Conservation (phyloP, 2,329 filamentous ascomycete species). For the Xylariaceae sp. region DNA sequence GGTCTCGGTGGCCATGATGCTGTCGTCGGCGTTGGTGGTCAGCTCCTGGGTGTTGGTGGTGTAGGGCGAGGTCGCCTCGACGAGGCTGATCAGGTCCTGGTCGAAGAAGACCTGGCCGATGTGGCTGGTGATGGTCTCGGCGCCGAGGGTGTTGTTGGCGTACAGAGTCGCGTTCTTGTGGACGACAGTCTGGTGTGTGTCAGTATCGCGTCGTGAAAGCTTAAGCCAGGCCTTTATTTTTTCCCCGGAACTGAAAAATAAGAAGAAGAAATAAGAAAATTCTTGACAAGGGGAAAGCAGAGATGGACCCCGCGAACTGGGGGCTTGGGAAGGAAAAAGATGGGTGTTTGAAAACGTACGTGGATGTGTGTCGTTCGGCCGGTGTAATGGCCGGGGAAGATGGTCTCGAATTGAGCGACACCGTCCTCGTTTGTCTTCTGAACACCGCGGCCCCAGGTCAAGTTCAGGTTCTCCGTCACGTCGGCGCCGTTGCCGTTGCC, state of each 20-base stretch:
- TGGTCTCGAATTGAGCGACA: conserved; percentile 7
- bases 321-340: no score
- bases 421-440: conserved; percentile 7
- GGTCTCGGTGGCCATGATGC: neutral
- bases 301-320: no score
- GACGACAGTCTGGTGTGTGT: no score
- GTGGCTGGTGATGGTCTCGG: conserved; percentile 1
- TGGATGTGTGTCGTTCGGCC: conserved; percentile 10
- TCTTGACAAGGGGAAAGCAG: no score
- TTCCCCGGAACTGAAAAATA: no score
- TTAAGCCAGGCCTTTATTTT: no score
- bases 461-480: neutral
- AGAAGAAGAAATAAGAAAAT: no score
- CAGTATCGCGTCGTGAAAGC: no score
- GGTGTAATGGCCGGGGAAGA: no score
- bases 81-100: conserved; percentile 1
- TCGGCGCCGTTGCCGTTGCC: neutral
- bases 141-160: neutral
- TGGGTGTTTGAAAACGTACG: conserved; percentile 7
- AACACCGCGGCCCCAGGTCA: conserved; percentile 9
- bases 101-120: conserved; percentile 9
- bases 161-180: neutral
- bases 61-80: conserved; percentile 3
- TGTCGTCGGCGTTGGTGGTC: conserved; percentile 5
- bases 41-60: conserved; percentile 5